Evolutionary conservation across 306 rosid species (phyloP).

Genomic region (Acmispon strigosus): DNA sequence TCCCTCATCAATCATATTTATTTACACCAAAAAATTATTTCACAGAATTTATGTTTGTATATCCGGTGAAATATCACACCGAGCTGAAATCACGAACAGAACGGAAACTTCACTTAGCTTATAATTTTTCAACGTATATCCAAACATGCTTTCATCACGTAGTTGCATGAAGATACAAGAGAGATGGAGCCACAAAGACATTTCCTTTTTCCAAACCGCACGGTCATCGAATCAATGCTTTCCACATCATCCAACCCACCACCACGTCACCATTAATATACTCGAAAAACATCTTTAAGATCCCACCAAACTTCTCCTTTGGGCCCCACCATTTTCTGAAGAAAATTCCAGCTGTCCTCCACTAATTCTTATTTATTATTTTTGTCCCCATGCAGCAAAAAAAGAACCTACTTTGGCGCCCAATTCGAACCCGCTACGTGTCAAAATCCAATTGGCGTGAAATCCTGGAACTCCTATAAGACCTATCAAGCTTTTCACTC

Average conservation of each 20-base stretch:
- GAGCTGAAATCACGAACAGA: too few species aligned
- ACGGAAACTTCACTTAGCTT: too few species aligned
- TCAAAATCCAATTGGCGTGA: conserved; percentile 24
- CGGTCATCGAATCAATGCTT: background rate
- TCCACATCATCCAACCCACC: background rate
- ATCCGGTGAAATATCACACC: too few species aligned
- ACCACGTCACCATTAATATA: conserved; percentile 21
- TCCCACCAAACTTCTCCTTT: background rate
- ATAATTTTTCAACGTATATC: too few species aligned
- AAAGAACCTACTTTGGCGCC: background rate
- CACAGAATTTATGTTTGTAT: conserved; percentile 10
- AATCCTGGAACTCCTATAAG: conserved; percentile 38
- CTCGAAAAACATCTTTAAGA: background rate
- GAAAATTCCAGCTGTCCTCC: conserved; percentile 52
- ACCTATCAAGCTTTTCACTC: conserved; percentile 46
- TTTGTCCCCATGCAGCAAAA: background rate
- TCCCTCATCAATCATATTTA: background rate
- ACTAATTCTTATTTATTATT: background rate
- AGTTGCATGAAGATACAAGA: too few species aligned
- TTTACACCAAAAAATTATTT: conserved; percentile 14
- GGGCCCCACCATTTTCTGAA: conserved; percentile 4
- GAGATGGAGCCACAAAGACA: too few species aligned
- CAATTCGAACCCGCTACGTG: conserved; percentile 18
- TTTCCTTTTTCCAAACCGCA: background rate
- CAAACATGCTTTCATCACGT: too few species aligned